Base-by-base conservation (phyloP, 2,329 filamentous ascomycete species). In the Trichoderma breve region DNA sequence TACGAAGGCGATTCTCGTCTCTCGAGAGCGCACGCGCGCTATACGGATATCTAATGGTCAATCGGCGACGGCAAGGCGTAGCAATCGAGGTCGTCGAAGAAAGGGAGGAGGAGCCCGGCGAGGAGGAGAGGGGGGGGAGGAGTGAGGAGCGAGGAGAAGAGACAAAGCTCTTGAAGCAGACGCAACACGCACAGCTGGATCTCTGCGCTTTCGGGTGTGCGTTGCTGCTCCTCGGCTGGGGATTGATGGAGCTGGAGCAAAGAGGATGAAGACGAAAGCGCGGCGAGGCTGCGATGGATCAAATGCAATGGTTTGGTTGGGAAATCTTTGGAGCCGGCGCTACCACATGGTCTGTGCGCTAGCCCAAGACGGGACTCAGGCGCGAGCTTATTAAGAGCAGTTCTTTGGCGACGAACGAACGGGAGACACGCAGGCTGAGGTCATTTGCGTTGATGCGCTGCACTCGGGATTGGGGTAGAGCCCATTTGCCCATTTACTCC, bases 191-290 rank as follows among this genome's bases (percentile, higher is more conserved):
- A 64, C 67, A 65, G 53, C 47, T 26, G 21, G 7, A 55, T 57
- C 32, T 53, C 70, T 71, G 71, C 61, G 71, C 71, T 62, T 73
- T 53, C 36, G 24, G 53, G 39, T 64, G 61, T 73, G 71, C 71
- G 71, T 62, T 73, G 71, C 71, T 73, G 71, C 71, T 65, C 34
- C 60, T 70, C 60, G 55, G 55, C 26, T 58, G 55, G 36, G 36
- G 36, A 32, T 39, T 39, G 70, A 30, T 43, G 21, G 43, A 60
- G 64, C 15, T 55, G 32, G 24, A 39, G 62, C 30, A 39, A 18
- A 24, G 36, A 62, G 53, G 71, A 69, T 69, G 60, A 60, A 21
- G 55, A 60, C 34, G 24, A 30, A 63, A 63, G 47, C 69, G 72
- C 69, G 72, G 71, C 72, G 69, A 73, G 72, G 70, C 70, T 72